A percentile compares a stretch with the other conserved stretches of the same genome.
Evolutionary conservation across 2,329 filamentous ascomycete genomes (phyloP).

Genomic region (Claviceps sp.): DNA sequence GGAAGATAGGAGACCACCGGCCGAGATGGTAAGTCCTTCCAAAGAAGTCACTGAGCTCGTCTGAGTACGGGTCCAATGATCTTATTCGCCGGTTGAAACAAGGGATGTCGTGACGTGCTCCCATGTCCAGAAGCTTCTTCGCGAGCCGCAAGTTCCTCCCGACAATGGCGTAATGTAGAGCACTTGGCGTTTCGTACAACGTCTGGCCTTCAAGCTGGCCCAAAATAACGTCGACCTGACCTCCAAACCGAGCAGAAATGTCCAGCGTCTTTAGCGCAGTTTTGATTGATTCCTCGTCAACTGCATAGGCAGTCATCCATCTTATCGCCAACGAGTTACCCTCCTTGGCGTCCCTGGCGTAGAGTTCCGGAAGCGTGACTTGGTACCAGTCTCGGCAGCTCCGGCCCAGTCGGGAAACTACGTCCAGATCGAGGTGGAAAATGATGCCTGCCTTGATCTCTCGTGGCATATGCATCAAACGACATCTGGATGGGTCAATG

Average conservation of each 20-base stretch:
- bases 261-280: background rate
- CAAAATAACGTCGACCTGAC: background rate
- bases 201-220: background rate
- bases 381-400: background rate
- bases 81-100: background rate
- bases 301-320: constrained; percentile 1
- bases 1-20: background rate
- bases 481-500: background rate
- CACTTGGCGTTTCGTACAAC: background rate
- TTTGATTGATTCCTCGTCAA: background rate
- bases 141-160: background rate
- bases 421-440: background rate
- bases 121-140: background rate
- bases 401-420: background rate
- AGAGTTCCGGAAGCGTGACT: background rate
- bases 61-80: background rate
- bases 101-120: background rate
- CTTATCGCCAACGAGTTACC: background rate
- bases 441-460: background rate
- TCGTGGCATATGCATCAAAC: background rate
- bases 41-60: background rate
- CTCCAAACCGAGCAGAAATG: background rate
- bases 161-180: constrained; percentile 1
- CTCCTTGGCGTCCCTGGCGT: background rate
- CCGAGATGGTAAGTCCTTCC: background rate